A percentile compares a stretch with the other conserved stretches of the same genome.
Evolutionary conservation across 768 basidiomycete species (phyloP).

Genomic region (Epithele typhae): DNA sequence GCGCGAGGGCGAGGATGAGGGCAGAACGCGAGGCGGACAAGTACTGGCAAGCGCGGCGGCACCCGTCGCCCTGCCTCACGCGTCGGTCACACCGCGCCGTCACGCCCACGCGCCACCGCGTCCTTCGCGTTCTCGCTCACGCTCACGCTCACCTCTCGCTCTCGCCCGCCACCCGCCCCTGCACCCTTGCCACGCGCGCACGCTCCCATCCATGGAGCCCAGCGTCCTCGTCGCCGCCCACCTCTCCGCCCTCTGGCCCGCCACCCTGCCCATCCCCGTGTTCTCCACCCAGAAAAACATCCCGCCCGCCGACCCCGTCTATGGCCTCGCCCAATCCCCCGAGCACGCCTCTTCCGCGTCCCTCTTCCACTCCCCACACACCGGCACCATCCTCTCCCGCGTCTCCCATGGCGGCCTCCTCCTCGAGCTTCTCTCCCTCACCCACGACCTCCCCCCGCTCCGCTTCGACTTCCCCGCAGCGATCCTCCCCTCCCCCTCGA

Average conservation of each 20-base stretch:
- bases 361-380: slow-evolving; percentile 48
- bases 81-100: no score
- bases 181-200: no score
- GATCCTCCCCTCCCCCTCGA: slow-evolving; percentile 58
- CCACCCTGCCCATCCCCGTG: slow-evolving; percentile 46
- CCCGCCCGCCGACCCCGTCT: slow-evolving; percentile 32
- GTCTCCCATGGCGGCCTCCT: slow-evolving; percentile 71
- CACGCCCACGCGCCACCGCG: no score
- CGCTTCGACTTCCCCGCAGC: slow-evolving; percentile 75
- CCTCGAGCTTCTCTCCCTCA: slow-evolving; percentile 73
- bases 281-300: slow-evolving; percentile 56
- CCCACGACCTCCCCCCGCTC: slow-evolving; percentile 58
- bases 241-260: slow-evolving; percentile 58
- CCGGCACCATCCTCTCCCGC: slow-evolving; percentile 68
- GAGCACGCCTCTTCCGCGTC: slow-evolving; percentile 74
- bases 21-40: no score
- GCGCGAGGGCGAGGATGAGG: no score
- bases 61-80: no score
- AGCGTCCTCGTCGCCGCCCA: slow-evolving; percentile 25
- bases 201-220: slow-evolving; percentile 14
- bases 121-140: no score
- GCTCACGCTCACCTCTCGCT: no score
- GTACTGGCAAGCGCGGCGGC: no score
- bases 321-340: slow-evolving; percentile 39
- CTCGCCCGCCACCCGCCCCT: no score